phyloP scores from a whole-genome alignment of 495 filamentous ascomycete genomes.

The Aspergillus cristatus region DNA sequence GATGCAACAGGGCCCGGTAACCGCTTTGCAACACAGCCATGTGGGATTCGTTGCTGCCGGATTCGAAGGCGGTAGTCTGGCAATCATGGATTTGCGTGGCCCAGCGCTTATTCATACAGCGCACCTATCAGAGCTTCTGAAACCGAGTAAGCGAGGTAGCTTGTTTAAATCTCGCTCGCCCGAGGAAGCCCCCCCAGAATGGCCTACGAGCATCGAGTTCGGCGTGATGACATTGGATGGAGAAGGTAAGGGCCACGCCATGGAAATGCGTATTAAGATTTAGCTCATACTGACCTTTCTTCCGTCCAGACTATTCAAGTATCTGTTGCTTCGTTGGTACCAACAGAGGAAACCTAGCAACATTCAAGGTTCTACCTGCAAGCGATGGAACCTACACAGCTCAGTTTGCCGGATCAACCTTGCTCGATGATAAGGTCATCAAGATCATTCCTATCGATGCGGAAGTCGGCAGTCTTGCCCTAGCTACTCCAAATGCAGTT shows the following conservation, averaged over 20 bases:
- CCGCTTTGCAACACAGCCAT: conserved; percentile 71
- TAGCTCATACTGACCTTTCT: conserved; percentile 12
- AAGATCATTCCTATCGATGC: conserved; percentile 68
- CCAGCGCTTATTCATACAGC: conserved; percentile 76
- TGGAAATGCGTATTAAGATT: background rate
- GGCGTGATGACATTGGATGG: conserved; percentile 87
- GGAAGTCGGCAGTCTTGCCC: conserved; percentile 64
- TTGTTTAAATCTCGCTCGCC: conserved; percentile 47
- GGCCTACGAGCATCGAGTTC: conserved; percentile 74
- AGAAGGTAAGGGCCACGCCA: conserved; percentile 43
- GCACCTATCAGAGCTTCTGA: conserved; percentile 55
- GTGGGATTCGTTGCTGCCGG: conserved; percentile 86
- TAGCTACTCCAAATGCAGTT: conserved; percentile 64
- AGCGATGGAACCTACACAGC: conserved; percentile 62
- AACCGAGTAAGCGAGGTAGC: conserved; percentile 58
- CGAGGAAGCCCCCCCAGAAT: conserved; percentile 48
- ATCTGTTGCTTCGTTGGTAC: conserved; percentile 91
- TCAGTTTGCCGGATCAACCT: conserved; percentile 53
- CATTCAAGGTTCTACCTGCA: conserved; percentile 80
- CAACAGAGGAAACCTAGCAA: conserved; percentile 68
- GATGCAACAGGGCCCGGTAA: conserved; percentile 70
- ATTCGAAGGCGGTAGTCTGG: conserved; percentile 68
- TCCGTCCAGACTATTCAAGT: conserved; percentile 65
- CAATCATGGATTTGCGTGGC: conserved; percentile 77
- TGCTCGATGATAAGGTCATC: conserved; percentile 63